Conservation (phyloP, 2,329 filamentous ascomycete genomes). For the Colletotrichum noveboracense region DNA sequence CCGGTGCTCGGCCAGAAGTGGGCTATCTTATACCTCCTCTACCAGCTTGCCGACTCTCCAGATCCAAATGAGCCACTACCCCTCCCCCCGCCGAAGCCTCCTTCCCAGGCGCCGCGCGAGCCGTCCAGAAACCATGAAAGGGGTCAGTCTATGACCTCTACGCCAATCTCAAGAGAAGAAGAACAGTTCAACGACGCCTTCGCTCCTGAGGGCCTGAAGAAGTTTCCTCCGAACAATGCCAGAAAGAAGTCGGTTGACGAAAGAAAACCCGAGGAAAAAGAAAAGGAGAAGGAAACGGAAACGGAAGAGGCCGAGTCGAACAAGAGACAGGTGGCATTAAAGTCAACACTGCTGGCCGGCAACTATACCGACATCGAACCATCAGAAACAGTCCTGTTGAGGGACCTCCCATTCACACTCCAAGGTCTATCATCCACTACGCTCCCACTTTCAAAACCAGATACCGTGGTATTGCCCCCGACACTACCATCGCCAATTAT, state of each 20-base stretch:
- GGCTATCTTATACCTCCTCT: conserved; percentile 91
- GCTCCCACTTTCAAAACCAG: conserved; percentile 74
- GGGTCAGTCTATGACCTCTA: conserved; percentile 41
- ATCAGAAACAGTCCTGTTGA: conserved; percentile 69
- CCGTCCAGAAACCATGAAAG: conserved; percentile 41
- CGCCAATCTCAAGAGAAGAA: conserved; percentile 46
- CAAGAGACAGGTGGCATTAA: conserved; percentile 58
- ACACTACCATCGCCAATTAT: conserved; percentile 85
- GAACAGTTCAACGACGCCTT: conserved; percentile 59
- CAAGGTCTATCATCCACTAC: conserved; percentile 91
- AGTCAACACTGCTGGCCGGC: conserved; percentile 61
- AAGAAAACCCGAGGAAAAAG: conserved; percentile 32
- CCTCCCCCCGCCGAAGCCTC: conserved; percentile 47
- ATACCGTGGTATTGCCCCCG: conserved; percentile 75
- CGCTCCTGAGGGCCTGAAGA: conserved; percentile 56
- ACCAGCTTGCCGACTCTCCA: conserved; percentile 77
- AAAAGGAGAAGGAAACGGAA: conserved; percentile 33
- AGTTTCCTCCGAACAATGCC: conserved; percentile 45
- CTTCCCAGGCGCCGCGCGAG: conserved; percentile 29
- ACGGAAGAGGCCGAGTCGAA: conserved; percentile 29
- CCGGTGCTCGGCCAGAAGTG: conserved; percentile 95
- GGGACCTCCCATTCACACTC: conserved; percentile 89
- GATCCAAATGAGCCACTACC: conserved; percentile 58
- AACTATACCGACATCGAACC: conserved; percentile 64
- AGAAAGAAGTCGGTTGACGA: conserved; percentile 36